Percentiles rank a stretch among this genome's conserved stretches.
These are phyloP conservation scores for Penicillium occitanis DNA, from an alignment of 2,329 filamentous ascomycete species.

Conservation along the genomic window DNA sequence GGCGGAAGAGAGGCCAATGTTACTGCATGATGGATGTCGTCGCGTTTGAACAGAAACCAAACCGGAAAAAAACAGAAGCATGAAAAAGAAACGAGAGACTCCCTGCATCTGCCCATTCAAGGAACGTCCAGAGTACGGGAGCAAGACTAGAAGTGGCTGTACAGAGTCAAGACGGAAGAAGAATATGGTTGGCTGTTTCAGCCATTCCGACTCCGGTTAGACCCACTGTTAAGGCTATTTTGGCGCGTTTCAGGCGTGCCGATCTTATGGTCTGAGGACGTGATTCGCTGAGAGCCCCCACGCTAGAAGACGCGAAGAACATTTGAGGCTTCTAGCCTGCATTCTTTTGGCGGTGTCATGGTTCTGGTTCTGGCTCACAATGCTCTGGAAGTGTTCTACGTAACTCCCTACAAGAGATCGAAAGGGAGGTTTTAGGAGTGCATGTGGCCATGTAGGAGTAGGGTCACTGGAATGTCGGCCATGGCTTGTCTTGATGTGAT, in stretches of 20 bases:
- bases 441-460: neutral
- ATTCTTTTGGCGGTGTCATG: neutral
- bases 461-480: neutral
- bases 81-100: neutral
- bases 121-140: neutral
- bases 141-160: neutral
- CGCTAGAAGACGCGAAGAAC: conserved; percentile 13
- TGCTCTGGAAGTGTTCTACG: neutral
- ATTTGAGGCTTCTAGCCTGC: conserved; percentile 3
- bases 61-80: neutral
- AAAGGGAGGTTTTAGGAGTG: neutral
- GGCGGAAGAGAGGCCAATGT: neutral
- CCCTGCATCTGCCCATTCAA: neutral
- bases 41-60: neutral
- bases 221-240: neutral
- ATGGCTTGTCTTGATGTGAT: neutral
- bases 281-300: neutral
- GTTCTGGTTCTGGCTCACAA: neutral
- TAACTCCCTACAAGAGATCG: neutral
- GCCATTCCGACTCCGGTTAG: neutral
- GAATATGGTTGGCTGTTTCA: neutral
- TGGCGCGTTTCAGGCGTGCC: conserved; percentile 14
- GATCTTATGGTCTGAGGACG: neutral
- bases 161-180: neutral
- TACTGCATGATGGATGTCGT: neutral